A percentile compares a stretch with the other conserved stretches of the same genome.
phyloP scores from a whole-genome alignment of 1,139 yeast species.

The Suhomyces bolitotheri region DNA sequence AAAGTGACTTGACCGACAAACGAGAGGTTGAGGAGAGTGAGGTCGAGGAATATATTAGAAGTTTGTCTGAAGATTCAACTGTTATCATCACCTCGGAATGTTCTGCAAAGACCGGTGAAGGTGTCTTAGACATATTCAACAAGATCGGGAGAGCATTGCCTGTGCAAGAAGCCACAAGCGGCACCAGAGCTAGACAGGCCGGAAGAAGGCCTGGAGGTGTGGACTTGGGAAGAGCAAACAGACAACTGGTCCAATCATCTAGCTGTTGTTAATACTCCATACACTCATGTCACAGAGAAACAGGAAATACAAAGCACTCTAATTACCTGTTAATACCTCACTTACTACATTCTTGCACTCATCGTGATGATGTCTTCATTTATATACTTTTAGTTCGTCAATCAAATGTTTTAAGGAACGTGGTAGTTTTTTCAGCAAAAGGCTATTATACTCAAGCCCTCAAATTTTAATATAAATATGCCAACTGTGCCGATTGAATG shows the following conservation, averaged over 20 bases:
- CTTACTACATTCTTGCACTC: too few species aligned
- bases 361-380: neutral
- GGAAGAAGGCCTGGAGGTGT: constrained; percentile 35
- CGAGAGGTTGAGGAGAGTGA: constrained; percentile 48
- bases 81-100: constrained; percentile 40
- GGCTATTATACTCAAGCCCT: too few species aligned
- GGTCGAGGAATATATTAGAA: constrained; percentile 36
- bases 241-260: constrained; percentile 23
- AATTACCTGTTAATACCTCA: neutral
- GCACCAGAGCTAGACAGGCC: constrained; percentile 28
- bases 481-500: too few species aligned
- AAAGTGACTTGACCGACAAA: constrained; percentile 58
- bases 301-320: too few species aligned
- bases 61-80: constrained; percentile 30
- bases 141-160: constrained; percentile 47
- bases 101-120: constrained; percentile 50
- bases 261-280: constrained; percentile 29
- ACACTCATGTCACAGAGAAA: constrained; percentile 1
- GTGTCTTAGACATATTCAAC: constrained; percentile 45
- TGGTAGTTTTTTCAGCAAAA: neutral
- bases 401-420: neutral
- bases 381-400: constrained; percentile 3
- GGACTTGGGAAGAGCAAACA: constrained; percentile 37
- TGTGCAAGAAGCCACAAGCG: constrained; percentile 36
- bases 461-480: too few species aligned